Base-by-base conservation (phyloP, 2,329 filamentous ascomycete species). In the Alternaria brassicae region DNA sequence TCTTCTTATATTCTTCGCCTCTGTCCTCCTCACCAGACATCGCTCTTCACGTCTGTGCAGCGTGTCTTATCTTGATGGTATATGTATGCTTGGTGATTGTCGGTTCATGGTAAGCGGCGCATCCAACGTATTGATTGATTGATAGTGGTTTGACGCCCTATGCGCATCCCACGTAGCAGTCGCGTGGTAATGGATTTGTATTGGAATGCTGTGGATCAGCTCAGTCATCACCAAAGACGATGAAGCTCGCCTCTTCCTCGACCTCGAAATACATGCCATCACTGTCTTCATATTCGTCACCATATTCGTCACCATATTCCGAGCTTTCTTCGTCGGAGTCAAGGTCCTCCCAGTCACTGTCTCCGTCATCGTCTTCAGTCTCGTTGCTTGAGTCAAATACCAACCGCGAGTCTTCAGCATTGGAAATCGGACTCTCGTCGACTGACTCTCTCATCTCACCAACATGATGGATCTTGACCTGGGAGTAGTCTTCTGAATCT, bases 311-410 rank as follows among this genome's bases (percentile, higher is more conserved):
- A n/a, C 67, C 63, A 12, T 51, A 56, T 21, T 65, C 50, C 19
- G 28, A 34, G 25, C 37, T 39, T 21, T 58, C 42, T 4, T 54
- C 52, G 23, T 56, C 56, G 21, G 56, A 59, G 15, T 45, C 62
- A 28, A 66, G 36, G n/a, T 67, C 65, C 44, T 72, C 70, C 68
- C 68, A 71, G 42, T 71, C 68, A 44, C 61, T 66, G 4, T 70
- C 67, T 10, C 60, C 63, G 13, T 66, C 65, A 15, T 68, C 66
- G 5, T 61, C 58, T 10, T 63, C 58, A 7, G 55, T 53, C 9
- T 52, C 57, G 2, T 58, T 56, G 25, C 48, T 17, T 8, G 56
- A 42, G 19, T 58, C 50, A 13, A 66, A 49, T 12, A 21, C 37
- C 13, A 56, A 9, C 12, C 32, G 30, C 23, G 27, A 23, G 6